Base-by-base conservation (phyloP, 2,329 filamentous ascomycete species). In the Colletotrichum sidae region DNA sequence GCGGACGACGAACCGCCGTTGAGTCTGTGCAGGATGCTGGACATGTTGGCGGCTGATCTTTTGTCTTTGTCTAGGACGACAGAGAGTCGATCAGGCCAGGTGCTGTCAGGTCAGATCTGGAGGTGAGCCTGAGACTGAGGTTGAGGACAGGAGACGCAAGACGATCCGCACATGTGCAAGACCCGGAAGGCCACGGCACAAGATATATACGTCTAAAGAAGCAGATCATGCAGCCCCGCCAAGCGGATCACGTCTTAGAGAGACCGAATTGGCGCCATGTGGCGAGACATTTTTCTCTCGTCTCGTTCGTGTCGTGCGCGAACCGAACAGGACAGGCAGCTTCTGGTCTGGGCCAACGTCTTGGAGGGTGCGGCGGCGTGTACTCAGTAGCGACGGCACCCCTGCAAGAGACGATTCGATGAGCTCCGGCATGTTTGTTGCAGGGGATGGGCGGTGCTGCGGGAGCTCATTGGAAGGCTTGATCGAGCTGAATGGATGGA, bases 191-290 rank as follows among this genome's bases (percentile, higher is more conserved):
- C 42, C 37, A 8, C 25, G 25, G 15, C 41, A 35, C 58, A 62
- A 62, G 63, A 17, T 45, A 58, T 66, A 25, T 66, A 66, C 63
- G 63, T 66, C 63, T 66, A 13, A 17, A 35, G 25, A 10, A 25
- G 25, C 25, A 25, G 25, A 25, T 25, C 33, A n/a, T 11, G 12
- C 8, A 38, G 58, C 52, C 58, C 63, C 63, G 63, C 58, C 63
- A 66, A 63, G 58, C 41, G 50, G 47, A 66, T 66, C 63, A 66
- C 63, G 63, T 66, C 63, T 66, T 63, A 12, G 17, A 47, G 53
- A 57, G 25, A 57, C 46, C 46, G 58, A 57, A 17, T 53, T 57
- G 58, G 63, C 63, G 37, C 58, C 58, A 66, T 63, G 52, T 63
- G 63, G 63, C 63, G 63, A 63, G 63, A 57, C 38, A 38, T n/a